Base-by-base conservation (phyloP, 768 basidiomycete genomes). In the Pleurotus platypus region DNA sequence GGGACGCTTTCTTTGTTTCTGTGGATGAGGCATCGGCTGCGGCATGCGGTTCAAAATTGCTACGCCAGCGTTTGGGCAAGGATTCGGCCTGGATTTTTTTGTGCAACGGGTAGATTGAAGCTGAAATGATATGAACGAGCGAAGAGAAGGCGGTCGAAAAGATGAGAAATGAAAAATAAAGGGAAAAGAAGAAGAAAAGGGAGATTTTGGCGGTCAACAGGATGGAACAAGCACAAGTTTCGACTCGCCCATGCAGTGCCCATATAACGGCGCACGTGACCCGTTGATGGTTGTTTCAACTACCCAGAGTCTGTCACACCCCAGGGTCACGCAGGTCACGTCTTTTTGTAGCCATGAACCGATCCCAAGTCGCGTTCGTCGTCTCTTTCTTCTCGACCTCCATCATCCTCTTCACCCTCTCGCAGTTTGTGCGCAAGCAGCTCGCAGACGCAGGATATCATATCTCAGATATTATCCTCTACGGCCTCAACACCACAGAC, bases 371-470 rank as follows among this genome's bases (percentile, higher is more conserved):
- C 50, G 75, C 76, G 11, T 87, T 89, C 64, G 64, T 88, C 45
- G 58, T 69, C 51, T 77, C 87, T 20, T 81, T 86, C 64, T 48
- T 79, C 63, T 53, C 64, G 63, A 73, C 80, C 48, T 78, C 86
- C 60, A 30, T 67, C 30, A 18, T 72, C 56, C 85, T 90, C 70
- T 61, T 82, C 64, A 55, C 73, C 58, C 55, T 75, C 64, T 70
- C 76, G 55, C 72, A 70, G 63, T 74, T 72, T 63, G 46, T 85
- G 59, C 65, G 72, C 60, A 48, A 66, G 16, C 73, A 63, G 57
- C 83, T 90, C 62, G 63, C 64, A 5, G 76, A 73, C 7, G 78
- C 79, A 8, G 86, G 85, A 63, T 85, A 82, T 77, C 73, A 83
- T 72, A 45, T 84, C 57, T 73, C 80, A 24, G 69, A 79, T 16